Evolutionary conservation across 495 filamentous ascomycete genomes (phyloP), one percentile per base, ranked within the genome.

Genomic region (Durotheca rogersii): DNA sequence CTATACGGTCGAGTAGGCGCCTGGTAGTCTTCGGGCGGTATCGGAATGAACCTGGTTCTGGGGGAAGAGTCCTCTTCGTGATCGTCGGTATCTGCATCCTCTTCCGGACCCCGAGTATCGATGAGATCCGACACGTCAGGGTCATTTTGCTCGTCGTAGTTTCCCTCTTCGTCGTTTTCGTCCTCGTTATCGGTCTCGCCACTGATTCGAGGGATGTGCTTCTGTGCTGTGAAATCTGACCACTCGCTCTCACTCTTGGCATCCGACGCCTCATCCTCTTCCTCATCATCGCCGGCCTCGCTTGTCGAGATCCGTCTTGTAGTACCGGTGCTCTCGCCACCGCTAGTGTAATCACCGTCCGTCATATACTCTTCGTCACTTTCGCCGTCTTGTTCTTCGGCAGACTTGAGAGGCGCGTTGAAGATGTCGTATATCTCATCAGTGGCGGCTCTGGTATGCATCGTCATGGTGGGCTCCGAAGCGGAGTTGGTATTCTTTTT

Each of bases 351-450:
- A 61, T 92, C 83, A 14, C 72, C 75, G 41, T 85, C 83, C n/a
- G 81, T 79, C 56, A 79, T 78, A 41, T 79, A 85, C 35, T 85
- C 78, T 4, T 87, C 85, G 36, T 80, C 80, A 55, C 81, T 85
- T 27, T 73, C 75, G 21, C 69, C 70, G 25, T 61, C 65, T 7
- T 76, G 66, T 12, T 72, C 62, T 23, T 58, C 53, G 2, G 56
- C 57, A 10, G 75, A 56, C 57, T 88, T 81, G 35, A 95, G 66
- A 6, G 94, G 92, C 36, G 94, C 89, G 60, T 93, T 97, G 71
- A 98, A 97, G 31, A 98, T 84, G 51, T 87, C 89, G 66, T 97
- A 95, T 38, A 98, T 96, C 53, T 97, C 94, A 61, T 97, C 91
- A 38, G 90, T 96, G 1, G 93, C 93, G 42, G 91, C 92, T 41